Base-by-base conservation (phyloP, 2,329 filamentous ascomycete species). In the Colletotrichum sp. region DNA sequence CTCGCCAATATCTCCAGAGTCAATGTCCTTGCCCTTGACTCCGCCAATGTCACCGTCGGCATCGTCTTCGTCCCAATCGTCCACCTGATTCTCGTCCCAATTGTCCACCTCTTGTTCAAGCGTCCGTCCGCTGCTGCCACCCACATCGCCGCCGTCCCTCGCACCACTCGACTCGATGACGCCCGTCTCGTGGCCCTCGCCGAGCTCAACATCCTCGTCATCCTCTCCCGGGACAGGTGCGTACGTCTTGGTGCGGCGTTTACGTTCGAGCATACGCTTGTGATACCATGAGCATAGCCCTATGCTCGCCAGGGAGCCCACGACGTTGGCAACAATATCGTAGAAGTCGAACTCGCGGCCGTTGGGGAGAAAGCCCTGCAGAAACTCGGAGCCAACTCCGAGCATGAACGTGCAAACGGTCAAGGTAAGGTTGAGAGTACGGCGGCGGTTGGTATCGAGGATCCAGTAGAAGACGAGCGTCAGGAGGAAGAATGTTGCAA, bases 401-500 rank as follows among this genome's bases (percentile, higher is more conserved):
- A 96, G 89, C 28, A 84, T 86, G 57, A 94, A 85, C 7, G 96
- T 98, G 86, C 95, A 98, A 76, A 95, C 89, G 26, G 95, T 83
- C 30, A 98, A 87, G 16, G 96, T 98, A 78, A 98, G 87, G 85
- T 99, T 94, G 65, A 98, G 88, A 24, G 93, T 94, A 79, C 96
- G 95, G 68, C 96, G 93, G 77, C 97, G 95, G 78, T 93, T 94
- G 68, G 96, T 98, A 84, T 99, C 97, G 80, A 98, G 87, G 83
- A 98, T 95, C 96, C 97, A 99, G 91, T 99, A 99, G 90, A 99
- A 99, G 79, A 91, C 87, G 78, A 95, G 85, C 18, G 96, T 98
- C 69, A 99, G 90, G 79, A 95, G 83, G 89, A 99, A 98, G 88
- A 99, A 99, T 81, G 95, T 96, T 74, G 96, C 77, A 80, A 95